A percentile compares a stretch with the other conserved stretches of the same genome.
Evolutionary conservation across 805 yeast genomes (phyloP).

Genomic region (Metschnikowia orientalis): DNA sequence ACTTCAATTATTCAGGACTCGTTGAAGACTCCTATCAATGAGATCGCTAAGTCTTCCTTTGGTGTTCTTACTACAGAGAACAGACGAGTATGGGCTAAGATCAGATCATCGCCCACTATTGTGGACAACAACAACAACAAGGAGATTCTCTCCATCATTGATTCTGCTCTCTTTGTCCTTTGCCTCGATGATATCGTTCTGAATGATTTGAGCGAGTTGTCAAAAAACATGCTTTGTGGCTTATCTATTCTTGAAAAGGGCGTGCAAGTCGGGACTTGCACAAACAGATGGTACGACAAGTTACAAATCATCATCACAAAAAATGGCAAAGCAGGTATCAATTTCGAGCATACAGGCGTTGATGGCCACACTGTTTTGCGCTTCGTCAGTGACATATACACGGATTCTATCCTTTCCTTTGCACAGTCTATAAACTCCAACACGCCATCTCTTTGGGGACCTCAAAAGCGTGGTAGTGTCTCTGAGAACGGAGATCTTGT

Average conservation of each 20-base stretch:
- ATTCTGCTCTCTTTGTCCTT: constrained; percentile 75
- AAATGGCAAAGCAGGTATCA: constrained; percentile 89
- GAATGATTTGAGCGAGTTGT: constrained; percentile 57
- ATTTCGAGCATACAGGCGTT: constrained; percentile 91
- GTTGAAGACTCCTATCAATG: constrained; percentile 45
- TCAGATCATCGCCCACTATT: constrained; percentile 49
- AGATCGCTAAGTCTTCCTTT: constrained; percentile 71
- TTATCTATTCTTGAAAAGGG: constrained; percentile 74
- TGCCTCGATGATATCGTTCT: constrained; percentile 78
- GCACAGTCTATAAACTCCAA: constrained; percentile 77
- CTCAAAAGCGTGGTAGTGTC: constrained; percentile 11
- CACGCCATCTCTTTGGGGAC: constrained; percentile 67
- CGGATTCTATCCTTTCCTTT: constrained; percentile 83
- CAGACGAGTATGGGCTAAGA: constrained; percentile 79
- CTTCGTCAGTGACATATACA: constrained; percentile 84
- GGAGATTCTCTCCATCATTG: constrained; percentile 71
- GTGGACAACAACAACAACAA: constrained; percentile 49
- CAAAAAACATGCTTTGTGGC: constrained; percentile 87
- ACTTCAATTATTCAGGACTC: constrained; percentile 77
- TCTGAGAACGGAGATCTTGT: constrained; percentile 38
- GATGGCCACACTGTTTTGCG: constrained; percentile 93
- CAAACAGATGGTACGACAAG: constrained; percentile 94
- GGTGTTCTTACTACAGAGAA: constrained; percentile 90
- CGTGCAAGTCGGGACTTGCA: constrained; percentile 89
- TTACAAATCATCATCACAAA: constrained; percentile 80